Evolutionary conservation across 2,329 filamentous ascomycete species (phyloP), one percentile per base, ranked within the genome.

Genomic region (Emericellopsis cladophorae): DNA sequence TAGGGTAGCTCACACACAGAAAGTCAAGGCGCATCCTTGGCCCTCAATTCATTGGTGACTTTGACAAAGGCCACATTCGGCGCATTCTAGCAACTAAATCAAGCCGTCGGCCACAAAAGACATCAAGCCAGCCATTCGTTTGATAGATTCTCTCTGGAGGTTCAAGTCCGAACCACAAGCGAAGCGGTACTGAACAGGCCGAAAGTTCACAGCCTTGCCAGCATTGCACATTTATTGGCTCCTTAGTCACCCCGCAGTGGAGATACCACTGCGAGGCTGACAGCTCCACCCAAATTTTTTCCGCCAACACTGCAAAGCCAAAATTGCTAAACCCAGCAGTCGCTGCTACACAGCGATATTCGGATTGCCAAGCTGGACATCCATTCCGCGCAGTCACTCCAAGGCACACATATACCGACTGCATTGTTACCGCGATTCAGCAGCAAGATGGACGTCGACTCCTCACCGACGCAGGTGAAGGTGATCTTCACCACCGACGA

Each of bases 401-500:
- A 21, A 21, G 18, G 18, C 18, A 21, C 18, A 21, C 18, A 21
- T 3, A 21, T 35, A 22, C 24, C 18, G 14, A 36, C 29, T 35
- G 18, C 4, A 21, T 21, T 21, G 18, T 5, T 21, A 21, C 18
- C 18, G 18, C 26, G 26, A 12, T 12, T 4, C 26, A 29, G 26
- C 21, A 8, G 4, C 33, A 34, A 24, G 23, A 31, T 41, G 15
- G 29, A 39, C 37, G 59, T 59, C 47, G 51, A 62, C 49, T 55
- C 9, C 5, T 15, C 59, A 38, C 55, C 58, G 48, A 60, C 67
- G 40, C 78, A 81, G 59, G 69, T 83, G 46, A 79, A 78, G 60
- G 77, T 84, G 45, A 67, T 78, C 59, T 82, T 84, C 62, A 79
- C 72, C 44, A 83, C 79, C 36, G 70, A 68, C 42, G 73, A 79